Evolutionary conservation across 176 grass and related monocot species (phyloP).

Genomic region (Avena sativa): DNA sequence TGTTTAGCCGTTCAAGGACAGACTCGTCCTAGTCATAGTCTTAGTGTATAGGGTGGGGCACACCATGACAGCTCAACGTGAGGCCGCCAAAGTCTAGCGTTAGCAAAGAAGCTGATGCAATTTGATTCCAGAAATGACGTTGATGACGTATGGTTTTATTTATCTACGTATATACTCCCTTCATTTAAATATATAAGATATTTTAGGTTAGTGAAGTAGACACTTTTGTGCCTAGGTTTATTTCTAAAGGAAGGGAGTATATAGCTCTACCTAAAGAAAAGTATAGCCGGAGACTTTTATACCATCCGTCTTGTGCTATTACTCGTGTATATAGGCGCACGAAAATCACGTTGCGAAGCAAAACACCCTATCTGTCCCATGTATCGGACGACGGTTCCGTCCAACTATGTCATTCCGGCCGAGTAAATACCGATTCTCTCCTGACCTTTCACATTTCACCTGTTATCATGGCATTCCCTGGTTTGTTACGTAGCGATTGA

Average conservation of each 20-base stretch:
- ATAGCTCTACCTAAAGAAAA: no score
- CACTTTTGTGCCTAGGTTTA: no score
- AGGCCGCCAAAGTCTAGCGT: not conserved
- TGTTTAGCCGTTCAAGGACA: constrained; percentile 1
- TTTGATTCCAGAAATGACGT: not conserved
- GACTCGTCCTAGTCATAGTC: not conserved
- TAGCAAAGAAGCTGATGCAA: not conserved
- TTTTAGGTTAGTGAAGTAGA: no score
- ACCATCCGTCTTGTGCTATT: not conserved
- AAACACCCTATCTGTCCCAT: not conserved
- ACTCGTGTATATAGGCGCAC: not conserved
- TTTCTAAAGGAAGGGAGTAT: no score
- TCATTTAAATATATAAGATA: no score
- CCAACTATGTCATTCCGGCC: no score
- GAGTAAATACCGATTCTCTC: no score
- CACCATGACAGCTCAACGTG: not conserved
- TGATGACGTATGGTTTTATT: not conserved
- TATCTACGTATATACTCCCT: not conserved
- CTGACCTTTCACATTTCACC: no score
- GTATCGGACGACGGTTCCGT: not conserved
- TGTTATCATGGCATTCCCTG: no score
- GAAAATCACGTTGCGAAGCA: constrained; percentile 11
- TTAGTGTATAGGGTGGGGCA: not conserved
- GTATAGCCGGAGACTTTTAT: not conserved
- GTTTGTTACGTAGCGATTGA: no score